Base-by-base conservation (phyloP, 371 early-diverging fungal species). In the Rhizomucor pusillus region DNA sequence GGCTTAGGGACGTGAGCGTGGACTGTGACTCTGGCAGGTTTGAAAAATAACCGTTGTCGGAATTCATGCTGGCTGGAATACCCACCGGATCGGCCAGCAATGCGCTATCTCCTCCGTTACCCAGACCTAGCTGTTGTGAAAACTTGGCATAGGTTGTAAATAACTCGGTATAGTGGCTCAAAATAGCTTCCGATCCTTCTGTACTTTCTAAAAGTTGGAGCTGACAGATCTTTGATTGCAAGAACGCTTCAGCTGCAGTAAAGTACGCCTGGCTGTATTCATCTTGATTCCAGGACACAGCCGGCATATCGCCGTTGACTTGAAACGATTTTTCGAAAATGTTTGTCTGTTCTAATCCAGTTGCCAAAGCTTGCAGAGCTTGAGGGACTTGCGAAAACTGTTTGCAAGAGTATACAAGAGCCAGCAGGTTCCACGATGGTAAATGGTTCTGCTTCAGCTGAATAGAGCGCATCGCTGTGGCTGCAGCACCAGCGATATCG, bases 391-490 rank as follows among this genome's bases (percentile, higher is more conserved):
- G 65, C 1, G 37, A 20, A 13, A 68, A 39, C 25, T 59, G 52
- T 24, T 60, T 57, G 5, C 87, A 80, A n/a, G 90, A 86, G 16
- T 87, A 70, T 29, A 93, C 62, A 39, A 94, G 73, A 0, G 85
- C 87, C 34, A 95, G 66, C 20, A 95, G 72, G 66, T 95, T 90
- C 92, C 93, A 95, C 1, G 91, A 85, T 6, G 85, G 73, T 33
- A 86, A 71, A 47, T 84, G 74, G 5, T 70, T 53, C 0, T 86
- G 62, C 20, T 91, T 81, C 22, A 85, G 52, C 40, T 67, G 67
- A 24, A 93, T 59, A 0, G 91, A 82, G 29, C 79, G 68, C 48
- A 83, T 81, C 11, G 88, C 69, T 1, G 76, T 57, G 1, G 51
- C 40, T 1, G 85, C 75, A 1, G 94, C 92, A 14, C 74, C 71